Evolutionary conservation across 305 asterid species (phyloP), one percentile per base, ranked within the genome.

Genomic region (Fraxinus xanthoxyloides): DNA sequence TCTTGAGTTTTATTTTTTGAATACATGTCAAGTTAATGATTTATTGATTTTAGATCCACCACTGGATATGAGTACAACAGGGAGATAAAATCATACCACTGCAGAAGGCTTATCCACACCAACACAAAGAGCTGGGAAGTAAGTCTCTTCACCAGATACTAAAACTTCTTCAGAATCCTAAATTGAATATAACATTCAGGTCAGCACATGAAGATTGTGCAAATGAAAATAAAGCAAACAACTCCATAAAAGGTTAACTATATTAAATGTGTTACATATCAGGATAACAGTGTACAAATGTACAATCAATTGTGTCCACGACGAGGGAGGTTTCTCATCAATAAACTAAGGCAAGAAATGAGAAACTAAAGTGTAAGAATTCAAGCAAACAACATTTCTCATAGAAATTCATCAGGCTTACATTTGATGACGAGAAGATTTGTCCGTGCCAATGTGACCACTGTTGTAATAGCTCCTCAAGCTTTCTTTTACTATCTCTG

Each of bases 361-460:
- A 13, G 77, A 77, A 75, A 43, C 74, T 76, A 36, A 36, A 79
- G 26, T 69, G 79, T 75, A 81, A 63, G 75, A 61, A 2, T 35
- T 54, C 26, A 73, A 74, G 77, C 28, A 8, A 81, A 40, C 61
- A 40, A 56, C 46, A 79, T 54, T 79, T 63, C 46, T 51, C 56
- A 72, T 32, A 31, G 72, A 36, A 77, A 79, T 69, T 69, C 23
- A 70, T 7, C 87, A 80, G 77, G 75, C 86, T 85, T 89, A 96
- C 99, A 38, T 86, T 77, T 80, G 87, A 81, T 75, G 95, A 86
- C 77, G 94, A 84, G 83, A 86, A 92, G 85, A 86, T 90, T 56
- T 87, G 84, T 79, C 97, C 88, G 86, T 96, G 97, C 98, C 98
- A 96, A 51, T 84, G 91, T 34, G 99, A 93, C 99, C 99, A 96